Evolutionary conservation across 2,329 filamentous ascomycete genomes (phyloP).

Genomic region (Fusarium sp.): DNA sequence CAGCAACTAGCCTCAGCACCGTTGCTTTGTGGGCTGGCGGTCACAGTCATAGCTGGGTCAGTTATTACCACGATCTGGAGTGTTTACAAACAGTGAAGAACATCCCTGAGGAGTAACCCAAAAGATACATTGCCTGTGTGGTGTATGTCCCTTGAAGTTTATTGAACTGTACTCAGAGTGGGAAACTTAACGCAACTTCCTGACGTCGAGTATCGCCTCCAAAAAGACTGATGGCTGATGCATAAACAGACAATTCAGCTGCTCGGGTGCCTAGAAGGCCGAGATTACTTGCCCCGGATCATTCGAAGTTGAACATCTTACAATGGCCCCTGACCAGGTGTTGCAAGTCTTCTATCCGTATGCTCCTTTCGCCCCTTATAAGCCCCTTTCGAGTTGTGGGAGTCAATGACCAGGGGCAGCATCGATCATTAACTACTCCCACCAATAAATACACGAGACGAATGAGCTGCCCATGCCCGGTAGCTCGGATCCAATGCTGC

Average conservation of each 20-base stretch:
- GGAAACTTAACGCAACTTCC: not conserved
- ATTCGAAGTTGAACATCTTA: conserved; percentile 34
- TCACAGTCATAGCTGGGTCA: not conserved
- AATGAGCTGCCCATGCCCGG: conserved; percentile 31
- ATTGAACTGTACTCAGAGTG: not conserved
- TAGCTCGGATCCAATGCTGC: conserved; percentile 38
- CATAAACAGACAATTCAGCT: conserved; percentile 6
- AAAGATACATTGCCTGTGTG: not conserved
- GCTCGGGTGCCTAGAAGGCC: conserved; percentile 30
- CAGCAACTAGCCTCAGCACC: not conserved
- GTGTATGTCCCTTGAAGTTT: not conserved
- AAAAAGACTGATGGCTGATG: conserved; percentile 7
- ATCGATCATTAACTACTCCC: conserved; percentile 27
- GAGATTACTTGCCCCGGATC: conserved; percentile 42
- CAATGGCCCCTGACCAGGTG: conserved; percentile 16
- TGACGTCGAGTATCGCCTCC: not conserved
- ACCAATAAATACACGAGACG: conserved; percentile 38
- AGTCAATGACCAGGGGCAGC: conserved; percentile 27
- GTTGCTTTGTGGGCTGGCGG: not conserved
- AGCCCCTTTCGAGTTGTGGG: conserved; percentile 21
- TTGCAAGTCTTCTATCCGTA: not conserved
- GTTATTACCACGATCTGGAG: not conserved
- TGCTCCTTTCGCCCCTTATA: conserved; percentile 6
- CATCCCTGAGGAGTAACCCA: not conserved
- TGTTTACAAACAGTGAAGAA: not conserved